These are phyloP conservation scores for Talaromyces albobiverticillius DNA, from an alignment of 2,329 filamentous ascomycete genomes.

Conservation along the genomic window DNA sequence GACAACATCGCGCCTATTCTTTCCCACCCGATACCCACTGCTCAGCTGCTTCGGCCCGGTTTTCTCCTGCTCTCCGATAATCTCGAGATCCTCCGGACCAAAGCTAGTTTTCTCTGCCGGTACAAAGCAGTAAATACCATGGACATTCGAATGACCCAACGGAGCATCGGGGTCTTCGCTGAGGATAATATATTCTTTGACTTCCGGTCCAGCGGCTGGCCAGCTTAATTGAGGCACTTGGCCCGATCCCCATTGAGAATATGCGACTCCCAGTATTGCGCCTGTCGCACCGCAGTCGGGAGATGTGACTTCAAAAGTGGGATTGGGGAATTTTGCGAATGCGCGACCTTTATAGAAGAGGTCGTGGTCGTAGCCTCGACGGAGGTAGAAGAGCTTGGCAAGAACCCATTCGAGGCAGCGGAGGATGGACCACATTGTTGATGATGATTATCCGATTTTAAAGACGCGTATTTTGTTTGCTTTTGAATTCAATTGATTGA, in stretches of 20 bases:
- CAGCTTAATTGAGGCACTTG: neutral
- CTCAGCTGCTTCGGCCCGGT: constrained; percentile 16
- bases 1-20: constrained; percentile 37
- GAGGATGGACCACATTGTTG: neutral
- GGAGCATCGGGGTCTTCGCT: constrained; percentile 21
- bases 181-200: constrained; percentile 16
- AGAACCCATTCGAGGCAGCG: neutral
- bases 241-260: neutral
- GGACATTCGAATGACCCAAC: constrained; percentile 15
- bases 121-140: constrained; percentile 27
- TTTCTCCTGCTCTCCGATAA: constrained; percentile 14
- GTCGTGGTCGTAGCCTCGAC: neutral
- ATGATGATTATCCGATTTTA: too few relatives aligned
- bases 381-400: neutral
- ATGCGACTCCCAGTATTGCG: neutral
- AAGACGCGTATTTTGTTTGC: too few relatives aligned
- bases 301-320: neutral
- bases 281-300: neutral
- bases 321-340: neutral
- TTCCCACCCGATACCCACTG: constrained; percentile 49
- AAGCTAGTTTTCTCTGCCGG: constrained; percentile 33
- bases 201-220: neutral
- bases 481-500: too few relatives aligned
- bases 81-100: constrained; percentile 37
- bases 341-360: neutral